These are phyloP conservation scores for Camptophora hylomeconis DNA, from an alignment of 2,329 filamentous ascomycete genomes.

Conservation along the genomic window DNA sequence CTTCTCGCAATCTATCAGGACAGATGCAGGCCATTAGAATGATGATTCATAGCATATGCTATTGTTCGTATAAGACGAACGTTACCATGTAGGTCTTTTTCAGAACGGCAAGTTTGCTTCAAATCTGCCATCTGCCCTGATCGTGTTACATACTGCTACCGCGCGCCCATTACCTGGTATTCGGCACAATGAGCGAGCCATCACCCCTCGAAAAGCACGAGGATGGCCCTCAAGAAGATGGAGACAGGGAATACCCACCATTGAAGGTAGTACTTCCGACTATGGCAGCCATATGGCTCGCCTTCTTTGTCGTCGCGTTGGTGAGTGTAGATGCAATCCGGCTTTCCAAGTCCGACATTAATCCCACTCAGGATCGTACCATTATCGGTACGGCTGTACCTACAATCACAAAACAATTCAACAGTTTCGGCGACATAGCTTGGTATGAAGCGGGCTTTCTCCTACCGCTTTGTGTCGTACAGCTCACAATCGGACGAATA, in stretches of 20 bases:
- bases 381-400: constrained; percentile 17
- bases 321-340: constrained; percentile 2
- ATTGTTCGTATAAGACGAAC: too few species aligned
- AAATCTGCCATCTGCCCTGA: too few species aligned
- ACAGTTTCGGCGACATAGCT: constrained; percentile 24
- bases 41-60: too few species aligned
- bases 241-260: constrained; percentile 12
- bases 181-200: too few species aligned
- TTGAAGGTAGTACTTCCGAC: constrained; percentile 9
- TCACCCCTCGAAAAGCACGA: neutral
- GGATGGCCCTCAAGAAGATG: neutral
- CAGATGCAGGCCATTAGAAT: too few species aligned
- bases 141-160: too few species aligned
- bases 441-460: constrained; percentile 29
- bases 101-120: too few species aligned
- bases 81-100: too few species aligned
- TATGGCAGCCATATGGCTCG: constrained; percentile 10
- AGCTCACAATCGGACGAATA: constrained; percentile 31
- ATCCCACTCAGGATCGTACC: constrained; percentile 9
- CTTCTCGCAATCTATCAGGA: too few species aligned
- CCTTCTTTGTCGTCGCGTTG: constrained; percentile 13
- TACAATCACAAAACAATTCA: constrained; percentile 21
- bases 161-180: too few species aligned
- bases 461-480: constrained; percentile 31
- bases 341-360: constrained; percentile 2